Evolutionary conservation across 169 alveolate genomes (phyloP), one percentile per base, ranked within the genome.

Genomic region (Sarcocystis neurona): DNA sequence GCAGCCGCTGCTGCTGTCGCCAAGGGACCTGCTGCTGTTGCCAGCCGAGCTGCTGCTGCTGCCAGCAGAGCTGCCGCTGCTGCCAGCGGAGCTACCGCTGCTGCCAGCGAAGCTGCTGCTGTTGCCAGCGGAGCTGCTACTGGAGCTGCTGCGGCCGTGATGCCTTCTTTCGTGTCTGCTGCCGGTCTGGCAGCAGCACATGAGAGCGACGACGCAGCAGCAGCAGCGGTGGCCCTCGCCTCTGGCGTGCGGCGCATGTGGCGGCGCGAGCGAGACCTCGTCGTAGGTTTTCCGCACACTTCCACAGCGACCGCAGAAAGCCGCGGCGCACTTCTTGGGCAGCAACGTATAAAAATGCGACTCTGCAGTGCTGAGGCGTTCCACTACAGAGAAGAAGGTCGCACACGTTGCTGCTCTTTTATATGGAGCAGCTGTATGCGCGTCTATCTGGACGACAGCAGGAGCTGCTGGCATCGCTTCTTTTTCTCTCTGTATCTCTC

Each of bases 121-220:
- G 34, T 37, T 8, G 56, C 58, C 32, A 1, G 82, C 12, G 56
- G 53, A 2, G 43, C 1, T 20, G 53, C 82, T 23, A 56, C 56
- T 12, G 82, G 34, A 3, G 30, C 10, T 27, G 82, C 82, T 32
- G 82, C 82, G 34, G 82, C 58, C 32, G 20, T 72, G 37, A 47
- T 72, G 8, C 82, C 82, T 15, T 53, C 82, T n/a, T 53, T 72
- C 32, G 30, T 53, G 2, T 72, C 82, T 53, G 10, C 53, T n/a
- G 12, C 56, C 30, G 82, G 82, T 18, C 56, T 72, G 34, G 82
- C 32, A 30, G 82, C 34, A 56, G 82, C 82, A 34, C 41, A 27
- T 30, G 82, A 72, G 53, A 18, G 56, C n/a, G 82, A 72, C 56
- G 82, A 72, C 82, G 82, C 82, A n/a, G 41, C 23, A 15, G 82